Evolutionary conservation across 768 basidiomycete genomes (phyloP).

Genomic region (Russula lepida): DNA sequence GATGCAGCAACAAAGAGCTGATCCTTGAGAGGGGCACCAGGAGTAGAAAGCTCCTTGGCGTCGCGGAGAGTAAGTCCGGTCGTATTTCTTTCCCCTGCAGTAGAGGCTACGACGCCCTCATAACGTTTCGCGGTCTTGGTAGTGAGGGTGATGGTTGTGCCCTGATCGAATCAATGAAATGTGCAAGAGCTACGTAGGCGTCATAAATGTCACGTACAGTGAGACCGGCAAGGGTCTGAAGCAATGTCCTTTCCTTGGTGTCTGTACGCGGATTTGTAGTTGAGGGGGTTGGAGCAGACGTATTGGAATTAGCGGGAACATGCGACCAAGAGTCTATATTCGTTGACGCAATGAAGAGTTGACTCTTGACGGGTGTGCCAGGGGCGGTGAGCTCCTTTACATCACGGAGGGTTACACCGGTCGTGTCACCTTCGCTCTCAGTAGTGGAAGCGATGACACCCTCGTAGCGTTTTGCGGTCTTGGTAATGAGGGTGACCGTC

Average conservation of each 20-base stretch:
- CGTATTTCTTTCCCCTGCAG: slow-evolving; percentile 55
- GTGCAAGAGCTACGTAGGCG: slow-evolving; percentile 15
- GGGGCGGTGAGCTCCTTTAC: slow-evolving; percentile 62
- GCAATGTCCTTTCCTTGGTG: slow-evolving; percentile 46
- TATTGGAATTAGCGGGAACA: slow-evolving; percentile 24
- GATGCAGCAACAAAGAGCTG: slow-evolving; percentile 58
- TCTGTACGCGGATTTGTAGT: slow-evolving; percentile 31
- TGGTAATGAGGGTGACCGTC: slow-evolving; percentile 62
- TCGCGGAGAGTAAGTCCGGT: slow-evolving; percentile 69
- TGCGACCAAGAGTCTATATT: slow-evolving; percentile 61
- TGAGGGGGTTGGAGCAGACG: slow-evolving; percentile 35
- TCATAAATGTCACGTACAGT: slow-evolving; percentile 43
- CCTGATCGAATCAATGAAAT: slow-evolving; percentile 33
- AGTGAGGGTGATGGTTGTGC: slow-evolving; percentile 67
- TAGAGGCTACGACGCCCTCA: slow-evolving; percentile 62
- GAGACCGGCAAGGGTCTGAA: slow-evolving; percentile 59
- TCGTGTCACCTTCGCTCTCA: slow-evolving; percentile 53
- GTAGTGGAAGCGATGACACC: slow-evolving; percentile 55
- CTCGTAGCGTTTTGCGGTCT: slow-evolving; percentile 64
- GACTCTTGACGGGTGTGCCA: slow-evolving; percentile 59
- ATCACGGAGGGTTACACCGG: slow-evolving; percentile 72
- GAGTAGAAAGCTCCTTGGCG: slow-evolving; percentile 60
- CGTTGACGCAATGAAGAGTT: slow-evolving; percentile 57
- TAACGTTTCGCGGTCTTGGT: slow-evolving; percentile 66
- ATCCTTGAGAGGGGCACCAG: slow-evolving; percentile 64